A percentile compares a stretch with the other conserved stretches of the same genome.
phyloP scores from a whole-genome alignment of 768 basidiomycete genomes.

The Leccinum arenicola region DNA sequence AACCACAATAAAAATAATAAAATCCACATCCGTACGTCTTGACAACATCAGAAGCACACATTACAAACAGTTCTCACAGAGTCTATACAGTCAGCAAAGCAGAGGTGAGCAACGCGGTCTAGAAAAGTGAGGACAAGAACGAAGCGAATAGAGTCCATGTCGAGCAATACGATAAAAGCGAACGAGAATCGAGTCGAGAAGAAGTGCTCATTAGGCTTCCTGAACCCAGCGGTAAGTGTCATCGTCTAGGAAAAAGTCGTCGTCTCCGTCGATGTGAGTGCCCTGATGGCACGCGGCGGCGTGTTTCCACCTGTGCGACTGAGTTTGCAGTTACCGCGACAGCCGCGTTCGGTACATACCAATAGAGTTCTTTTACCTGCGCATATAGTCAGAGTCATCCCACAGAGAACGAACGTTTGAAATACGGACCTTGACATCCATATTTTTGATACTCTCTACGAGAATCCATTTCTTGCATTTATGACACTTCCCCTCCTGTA shows the following conservation, averaged over 20 bases:
- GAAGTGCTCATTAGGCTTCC: conserved; percentile 9
- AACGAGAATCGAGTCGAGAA: not conserved
- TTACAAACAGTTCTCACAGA: conserved; percentile 1
- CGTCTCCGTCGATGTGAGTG: conserved; percentile 52
- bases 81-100: conserved; percentile 14
- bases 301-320: conserved; percentile 69
- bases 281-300: conserved; percentile 73
- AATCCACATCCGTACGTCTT: not conserved
- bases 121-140: conserved; percentile 3
- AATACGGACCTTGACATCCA: conserved; percentile 60
- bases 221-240: conserved; percentile 34
- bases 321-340: conserved; percentile 3
- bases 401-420: not conserved
- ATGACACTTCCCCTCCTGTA: conserved; percentile 77
- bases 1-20: not conserved
- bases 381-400: not conserved
- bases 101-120: conserved; percentile 13
- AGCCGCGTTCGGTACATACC: conserved; percentile 45
- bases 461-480: conserved; percentile 71
- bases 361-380: conserved; percentile 72
- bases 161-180: not conserved
- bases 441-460: conserved; percentile 70
- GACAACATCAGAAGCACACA: not conserved
- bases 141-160: conserved; percentile 11
- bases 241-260: conserved; percentile 57